Conservation (phyloP, 2,329 filamentous ascomycete species). For the Didymella glomerata region DNA sequence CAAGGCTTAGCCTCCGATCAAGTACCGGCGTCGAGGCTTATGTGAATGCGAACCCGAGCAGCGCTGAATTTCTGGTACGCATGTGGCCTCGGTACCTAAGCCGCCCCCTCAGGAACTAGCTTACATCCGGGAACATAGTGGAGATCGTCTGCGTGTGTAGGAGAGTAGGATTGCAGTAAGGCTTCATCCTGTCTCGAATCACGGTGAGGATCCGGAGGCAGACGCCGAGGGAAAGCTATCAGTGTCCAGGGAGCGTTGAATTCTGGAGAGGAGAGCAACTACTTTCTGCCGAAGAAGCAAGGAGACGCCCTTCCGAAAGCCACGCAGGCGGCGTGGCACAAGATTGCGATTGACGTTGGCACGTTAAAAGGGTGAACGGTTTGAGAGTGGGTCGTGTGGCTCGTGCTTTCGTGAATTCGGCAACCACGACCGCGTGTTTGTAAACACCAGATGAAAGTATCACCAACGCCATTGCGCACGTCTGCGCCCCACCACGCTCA, state of each 20-base stretch:
- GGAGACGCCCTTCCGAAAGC: background rate
- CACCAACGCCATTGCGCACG: conserved; percentile 17
- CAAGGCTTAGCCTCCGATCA: background rate
- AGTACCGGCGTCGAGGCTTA: background rate
- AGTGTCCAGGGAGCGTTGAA: background rate
- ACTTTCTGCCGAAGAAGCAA: too few relatives aligned
- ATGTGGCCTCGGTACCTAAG: conserved; percentile 4
- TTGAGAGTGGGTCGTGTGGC: background rate
- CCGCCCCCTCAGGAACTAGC: conserved; percentile 3
- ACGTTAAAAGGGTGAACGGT: conserved; percentile 1
- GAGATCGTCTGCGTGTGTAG: background rate
- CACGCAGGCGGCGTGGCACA: background rate
- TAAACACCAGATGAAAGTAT: conserved; percentile 19
- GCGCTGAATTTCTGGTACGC: background rate
- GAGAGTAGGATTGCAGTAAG: background rate
- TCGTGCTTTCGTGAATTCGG: conserved; percentile 18
- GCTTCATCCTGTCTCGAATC: background rate
- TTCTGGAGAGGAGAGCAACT: background rate
- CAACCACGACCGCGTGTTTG: conserved; percentile 15
- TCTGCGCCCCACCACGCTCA: conserved; percentile 39
- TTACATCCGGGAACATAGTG: background rate
- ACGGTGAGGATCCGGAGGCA: background rate
- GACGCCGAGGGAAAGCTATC: background rate
- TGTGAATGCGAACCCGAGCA: conserved; percentile 12
- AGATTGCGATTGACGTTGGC: conserved; percentile 2